Conservation (phyloP, 2,329 filamentous ascomycete species). For the Curvularia eragrostidis region DNA sequence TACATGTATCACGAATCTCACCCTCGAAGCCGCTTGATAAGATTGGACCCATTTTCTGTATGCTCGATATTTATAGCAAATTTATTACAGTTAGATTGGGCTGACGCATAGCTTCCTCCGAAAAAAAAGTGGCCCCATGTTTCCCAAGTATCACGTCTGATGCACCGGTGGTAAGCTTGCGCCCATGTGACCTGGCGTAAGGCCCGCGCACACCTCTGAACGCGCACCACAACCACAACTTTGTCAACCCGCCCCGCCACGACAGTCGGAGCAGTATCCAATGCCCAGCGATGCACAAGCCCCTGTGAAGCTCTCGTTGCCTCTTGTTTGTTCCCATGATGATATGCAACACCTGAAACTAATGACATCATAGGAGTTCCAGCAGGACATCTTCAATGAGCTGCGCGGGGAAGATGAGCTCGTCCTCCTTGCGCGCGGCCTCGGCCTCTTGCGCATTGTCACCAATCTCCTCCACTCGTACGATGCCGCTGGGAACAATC, state of each 20-base stretch:
- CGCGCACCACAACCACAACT: conserved; percentile 28
- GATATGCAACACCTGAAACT: conserved; percentile 14
- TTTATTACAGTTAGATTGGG: background rate
- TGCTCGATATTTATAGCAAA: background rate
- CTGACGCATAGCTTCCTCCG: background rate
- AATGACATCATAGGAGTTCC: conserved; percentile 69
- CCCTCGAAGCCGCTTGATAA: conserved; percentile 12
- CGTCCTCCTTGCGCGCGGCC: conserved; percentile 86
- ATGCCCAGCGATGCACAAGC: conserved; percentile 53
- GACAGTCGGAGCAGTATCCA: conserved; percentile 26
- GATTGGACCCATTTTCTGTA: background rate
- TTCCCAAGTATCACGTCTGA: background rate
- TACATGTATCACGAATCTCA: conserved; percentile 29
- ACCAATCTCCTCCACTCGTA: conserved; percentile 98
- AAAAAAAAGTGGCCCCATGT: too few relatives aligned
- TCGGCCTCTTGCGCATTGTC: conserved; percentile 88
- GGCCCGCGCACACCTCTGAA: conserved; percentile 16
- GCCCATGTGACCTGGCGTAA: conserved; percentile 38
- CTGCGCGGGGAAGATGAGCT: conserved; percentile 86
- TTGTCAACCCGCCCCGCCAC: conserved; percentile 23
- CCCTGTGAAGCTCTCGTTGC: conserved; percentile 81
- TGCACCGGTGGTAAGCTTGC: background rate
- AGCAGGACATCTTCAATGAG: conserved; percentile 85
- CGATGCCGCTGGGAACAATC: conserved; percentile 92
- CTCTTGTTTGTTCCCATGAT: conserved; percentile 61